Evolutionary conservation across 2,329 filamentous ascomycete genomes (phyloP).

Genomic region (Annulohypoxylon truncatum): DNA sequence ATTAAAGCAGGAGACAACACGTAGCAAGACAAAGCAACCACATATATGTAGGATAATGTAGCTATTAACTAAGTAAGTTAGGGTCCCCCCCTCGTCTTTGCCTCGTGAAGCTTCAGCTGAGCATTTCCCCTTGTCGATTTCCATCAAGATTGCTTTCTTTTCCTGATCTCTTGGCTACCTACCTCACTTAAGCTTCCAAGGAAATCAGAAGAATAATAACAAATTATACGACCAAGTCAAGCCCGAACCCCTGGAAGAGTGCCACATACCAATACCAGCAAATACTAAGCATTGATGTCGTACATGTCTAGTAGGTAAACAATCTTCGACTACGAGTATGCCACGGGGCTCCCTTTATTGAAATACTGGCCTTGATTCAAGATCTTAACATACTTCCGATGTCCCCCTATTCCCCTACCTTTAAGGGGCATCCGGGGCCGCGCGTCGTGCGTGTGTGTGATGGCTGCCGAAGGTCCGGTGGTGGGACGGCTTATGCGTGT

Average conservation of each 20-base stretch:
- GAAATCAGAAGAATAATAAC: slow-evolving; percentile 1
- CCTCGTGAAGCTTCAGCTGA: slow-evolving; percentile 3
- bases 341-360: slow-evolving; percentile 20
- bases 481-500: slow-evolving; percentile 27
- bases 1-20: slow-evolving; percentile 29
- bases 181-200: slow-evolving; percentile 18
- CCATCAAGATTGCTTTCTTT: not conserved
- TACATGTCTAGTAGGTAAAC: slow-evolving; percentile 12
- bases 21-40: slow-evolving; percentile 12
- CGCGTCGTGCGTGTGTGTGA: slow-evolving; percentile 30
- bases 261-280: slow-evolving; percentile 6
- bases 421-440: slow-evolving; percentile 28
- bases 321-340: slow-evolving; percentile 8
- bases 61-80: slow-evolving; percentile 10
- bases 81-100: not conserved
- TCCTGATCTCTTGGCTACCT: not conserved
- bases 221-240: slow-evolving; percentile 12
- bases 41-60: not conserved
- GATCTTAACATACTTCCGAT: not conserved
- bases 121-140: not conserved
- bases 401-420: not conserved
- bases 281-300: slow-evolving; percentile 7
- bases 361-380: slow-evolving; percentile 12
- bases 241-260: not conserved
- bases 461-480: slow-evolving; percentile 34